Base-by-base conservation (phyloP, 2,329 filamentous ascomycete species). In the Chaetomium globosum region DNA sequence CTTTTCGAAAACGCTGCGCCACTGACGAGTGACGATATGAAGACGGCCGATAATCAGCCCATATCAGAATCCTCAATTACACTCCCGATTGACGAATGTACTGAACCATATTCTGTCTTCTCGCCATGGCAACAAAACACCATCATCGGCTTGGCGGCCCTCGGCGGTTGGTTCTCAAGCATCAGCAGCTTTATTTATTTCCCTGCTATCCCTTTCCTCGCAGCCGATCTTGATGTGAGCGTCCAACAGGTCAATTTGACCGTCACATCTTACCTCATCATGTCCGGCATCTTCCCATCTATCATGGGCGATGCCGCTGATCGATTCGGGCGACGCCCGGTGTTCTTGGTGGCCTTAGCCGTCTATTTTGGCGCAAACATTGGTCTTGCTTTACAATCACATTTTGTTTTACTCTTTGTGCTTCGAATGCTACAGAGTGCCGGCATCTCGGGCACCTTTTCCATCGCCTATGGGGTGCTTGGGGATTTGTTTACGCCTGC, bases 181-280 rank as follows among this genome's bases (percentile, higher is more conserved):
- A 57, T 70, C 23, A 71, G 67, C 63, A 72, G 69, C 64, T 74
- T 70, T 61, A 71, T 73, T 52, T 75, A 72, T 64, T 72, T 70
- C 56, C 72, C 72, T 1, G 71, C 71, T 6, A 66, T 73, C 10
- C 65, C 66, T 1, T 67, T 67, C 5, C 52, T 74, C 3, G 69
- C 72, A 4, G 39, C 51, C 4, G 69, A 73, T 46, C 65, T 73
- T 6, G 28, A 56, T 52, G 69, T 72, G 2, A 66, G 65, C 16
- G 56, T 72, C 10, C 64, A 67, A 19, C 65, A 74, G 46, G 67
- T 80, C 53, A 78, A 79, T 51, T 61, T 79, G n/a, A 77, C 75
- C 3, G 71, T 80, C 28, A 80, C 79, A 1, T 76, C 77, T 1
- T 80, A 79, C 54, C 74, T 80, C 30, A 26, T 56, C 53, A 39